Conservation (phyloP, 768 basidiomycete genomes). For the Imleria badia region DNA sequence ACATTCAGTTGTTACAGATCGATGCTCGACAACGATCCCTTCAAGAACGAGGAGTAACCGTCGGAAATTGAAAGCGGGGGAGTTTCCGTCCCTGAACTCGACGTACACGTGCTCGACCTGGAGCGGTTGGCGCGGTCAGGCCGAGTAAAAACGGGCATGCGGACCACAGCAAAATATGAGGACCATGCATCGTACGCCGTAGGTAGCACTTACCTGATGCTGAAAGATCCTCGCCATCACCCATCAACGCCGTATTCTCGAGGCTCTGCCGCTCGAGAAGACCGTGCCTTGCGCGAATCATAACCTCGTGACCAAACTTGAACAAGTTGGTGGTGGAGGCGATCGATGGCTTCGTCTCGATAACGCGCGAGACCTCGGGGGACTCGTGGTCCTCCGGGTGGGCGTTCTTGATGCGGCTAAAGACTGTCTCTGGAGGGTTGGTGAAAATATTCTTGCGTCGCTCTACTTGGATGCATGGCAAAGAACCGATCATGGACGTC, state of each 20-base stretch:
- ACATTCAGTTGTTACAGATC: slow-evolving; percentile 63
- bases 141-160: slow-evolving; percentile 60
- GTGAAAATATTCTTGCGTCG: slow-evolving; percentile 53
- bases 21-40: slow-evolving; percentile 76
- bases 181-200: neutral
- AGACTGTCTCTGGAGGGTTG: slow-evolving; percentile 29
- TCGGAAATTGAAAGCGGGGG: slow-evolving; percentile 71
- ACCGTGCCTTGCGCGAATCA: slow-evolving; percentile 63
- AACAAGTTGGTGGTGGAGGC: slow-evolving; percentile 56
- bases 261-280: slow-evolving; percentile 64
- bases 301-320: slow-evolving; percentile 65
- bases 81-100: slow-evolving; percentile 66
- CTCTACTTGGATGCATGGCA: slow-evolving; percentile 66
- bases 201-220: slow-evolving; percentile 46
- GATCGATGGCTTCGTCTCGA: slow-evolving; percentile 62
- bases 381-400: slow-evolving; percentile 29
- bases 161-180: slow-evolving; percentile 34
- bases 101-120: slow-evolving; percentile 68
- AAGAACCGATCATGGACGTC: slow-evolving; percentile 63
- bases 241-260: slow-evolving; percentile 63
- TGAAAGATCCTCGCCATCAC: slow-evolving; percentile 60
- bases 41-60: slow-evolving; percentile 61
- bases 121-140: slow-evolving; percentile 52
- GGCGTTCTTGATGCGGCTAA: slow-evolving; percentile 36
- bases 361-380: slow-evolving; percentile 44